Evolutionary conservation across 2,329 filamentous ascomycete genomes (phyloP).

Genomic region (Saccharata proteae): DNA sequence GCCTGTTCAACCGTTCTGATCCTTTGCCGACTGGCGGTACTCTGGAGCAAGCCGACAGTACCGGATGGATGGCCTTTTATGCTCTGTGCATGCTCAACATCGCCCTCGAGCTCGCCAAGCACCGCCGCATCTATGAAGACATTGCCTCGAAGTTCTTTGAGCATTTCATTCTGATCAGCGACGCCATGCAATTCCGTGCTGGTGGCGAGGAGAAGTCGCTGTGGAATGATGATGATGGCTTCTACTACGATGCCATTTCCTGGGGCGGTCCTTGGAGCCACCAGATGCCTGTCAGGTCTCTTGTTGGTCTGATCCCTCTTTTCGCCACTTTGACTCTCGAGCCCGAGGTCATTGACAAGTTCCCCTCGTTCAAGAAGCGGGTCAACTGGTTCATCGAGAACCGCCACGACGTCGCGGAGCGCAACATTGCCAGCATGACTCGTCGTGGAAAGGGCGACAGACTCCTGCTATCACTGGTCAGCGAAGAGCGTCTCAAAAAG

Average conservation of each 20-base stretch:
- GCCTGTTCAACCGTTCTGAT: conserved; percentile 92
- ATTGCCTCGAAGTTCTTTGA: conserved; percentile 98
- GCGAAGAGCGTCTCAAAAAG: conserved; percentile 79
- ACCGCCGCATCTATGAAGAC: conserved; percentile 89
- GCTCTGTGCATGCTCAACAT: conserved; percentile 96
- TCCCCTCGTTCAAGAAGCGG: conserved; percentile 86
- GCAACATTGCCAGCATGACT: conserved; percentile 88
- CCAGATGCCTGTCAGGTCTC: conserved; percentile 79
- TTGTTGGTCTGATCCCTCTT: conserved; percentile 86
- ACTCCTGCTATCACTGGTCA: conserved; percentile 79
- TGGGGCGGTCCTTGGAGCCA: conserved; percentile 91
- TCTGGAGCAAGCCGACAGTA: conserved; percentile 92
- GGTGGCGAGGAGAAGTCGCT: conserved; percentile 66
- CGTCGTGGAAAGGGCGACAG: conserved; percentile 84
- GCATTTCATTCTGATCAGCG: conserved; percentile 95
- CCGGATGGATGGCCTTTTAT: conserved; percentile 98
- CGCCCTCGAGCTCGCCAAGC: conserved; percentile 85
- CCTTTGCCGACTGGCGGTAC: conserved; percentile 86
- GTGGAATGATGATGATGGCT: conserved; percentile 94
- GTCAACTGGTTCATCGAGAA: conserved; percentile 92
- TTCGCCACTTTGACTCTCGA: conserved; percentile 88
- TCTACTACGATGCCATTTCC: conserved; percentile 97
- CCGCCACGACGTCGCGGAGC: conserved; percentile 71
- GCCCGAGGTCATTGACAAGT: conserved; percentile 81
- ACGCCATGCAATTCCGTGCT: conserved; percentile 73